phyloP scores from a whole-genome alignment of 345 rosid species.

The Eutrema japonicum region DNA sequence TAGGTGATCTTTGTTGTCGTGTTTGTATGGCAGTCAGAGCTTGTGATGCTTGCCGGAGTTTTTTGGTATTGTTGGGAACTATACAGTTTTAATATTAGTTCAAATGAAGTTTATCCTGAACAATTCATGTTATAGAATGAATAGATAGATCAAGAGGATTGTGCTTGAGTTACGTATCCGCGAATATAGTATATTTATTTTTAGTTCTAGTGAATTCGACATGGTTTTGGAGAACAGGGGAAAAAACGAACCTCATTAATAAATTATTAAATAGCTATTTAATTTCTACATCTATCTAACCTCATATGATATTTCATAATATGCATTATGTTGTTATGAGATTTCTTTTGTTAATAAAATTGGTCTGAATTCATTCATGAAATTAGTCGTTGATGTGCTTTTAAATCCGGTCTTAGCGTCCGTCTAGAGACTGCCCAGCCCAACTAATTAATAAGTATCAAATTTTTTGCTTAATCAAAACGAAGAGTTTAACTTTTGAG shows the following conservation, averaged over 20 bases:
- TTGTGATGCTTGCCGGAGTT: conserved; percentile 1
- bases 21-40: not conserved
- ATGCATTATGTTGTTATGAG: not conserved
- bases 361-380: not conserved
- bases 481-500: not conserved
- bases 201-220: no score
- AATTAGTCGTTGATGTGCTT: not conserved
- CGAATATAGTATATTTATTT: no score
- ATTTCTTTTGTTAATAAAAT: not conserved
- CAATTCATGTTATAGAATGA: no score
- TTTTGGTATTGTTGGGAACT: not conserved
- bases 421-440: not conserved
- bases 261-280: no score
- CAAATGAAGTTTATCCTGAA: not conserved
- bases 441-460: no score
- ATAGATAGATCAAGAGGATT: no score
- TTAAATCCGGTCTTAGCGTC: not conserved
- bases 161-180: no score
- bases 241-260: no score
- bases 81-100: not conserved
- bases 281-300: no score
- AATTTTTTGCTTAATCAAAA: no score
- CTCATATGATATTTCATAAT: not conserved
- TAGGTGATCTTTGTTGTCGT: not conserved
- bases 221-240: no score